Percentiles rank a stretch among this genome's conserved stretches.
These are phyloP conservation scores for Penicillium sp. DNA, from an alignment of 2,329 filamentous ascomycete species.

Conservation along the genomic window DNA sequence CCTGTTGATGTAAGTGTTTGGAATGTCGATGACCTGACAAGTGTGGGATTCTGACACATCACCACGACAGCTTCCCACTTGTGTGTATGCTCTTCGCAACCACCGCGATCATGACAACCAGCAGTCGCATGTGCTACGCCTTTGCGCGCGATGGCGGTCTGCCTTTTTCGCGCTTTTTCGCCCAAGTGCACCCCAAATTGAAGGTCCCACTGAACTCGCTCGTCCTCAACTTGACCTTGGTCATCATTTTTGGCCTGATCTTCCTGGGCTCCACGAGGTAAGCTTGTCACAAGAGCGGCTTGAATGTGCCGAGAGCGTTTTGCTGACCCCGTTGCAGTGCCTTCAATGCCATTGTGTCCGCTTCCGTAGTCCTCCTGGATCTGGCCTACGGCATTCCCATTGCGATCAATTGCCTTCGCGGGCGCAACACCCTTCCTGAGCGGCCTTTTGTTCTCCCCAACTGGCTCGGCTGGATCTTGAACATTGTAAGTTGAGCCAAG, in stretches of 20 bases:
- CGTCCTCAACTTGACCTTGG: constrained; percentile 53
- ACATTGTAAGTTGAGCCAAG: constrained; percentile 39
- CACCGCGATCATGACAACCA: constrained; percentile 32
- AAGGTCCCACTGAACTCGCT: constrained; percentile 63
- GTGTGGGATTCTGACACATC: constrained; percentile 7
- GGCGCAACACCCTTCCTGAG: constrained; percentile 59
- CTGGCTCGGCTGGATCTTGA: constrained; percentile 54
- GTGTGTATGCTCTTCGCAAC: constrained; percentile 30
- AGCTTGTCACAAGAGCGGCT: background rate
- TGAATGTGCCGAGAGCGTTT: no score
- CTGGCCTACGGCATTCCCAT: constrained; percentile 71
- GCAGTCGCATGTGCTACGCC: constrained; percentile 33
- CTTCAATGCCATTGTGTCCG: constrained; percentile 65
- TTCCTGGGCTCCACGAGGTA: constrained; percentile 56
- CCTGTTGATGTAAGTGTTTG: constrained; percentile 49
- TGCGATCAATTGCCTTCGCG: constrained; percentile 61
- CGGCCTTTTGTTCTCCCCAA: constrained; percentile 53
- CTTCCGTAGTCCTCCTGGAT: constrained; percentile 65
- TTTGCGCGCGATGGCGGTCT: constrained; percentile 56
- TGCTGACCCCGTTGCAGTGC: constrained; percentile 39
- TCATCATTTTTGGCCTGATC: constrained; percentile 63
- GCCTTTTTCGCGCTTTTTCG: constrained; percentile 55
- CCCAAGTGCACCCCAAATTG: constrained; percentile 55
- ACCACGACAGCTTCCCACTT: constrained; percentile 26
- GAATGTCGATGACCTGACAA: background rate